Conservation (phyloP, 1,139 yeast genomes). For the Taphrina pruni region DNA sequence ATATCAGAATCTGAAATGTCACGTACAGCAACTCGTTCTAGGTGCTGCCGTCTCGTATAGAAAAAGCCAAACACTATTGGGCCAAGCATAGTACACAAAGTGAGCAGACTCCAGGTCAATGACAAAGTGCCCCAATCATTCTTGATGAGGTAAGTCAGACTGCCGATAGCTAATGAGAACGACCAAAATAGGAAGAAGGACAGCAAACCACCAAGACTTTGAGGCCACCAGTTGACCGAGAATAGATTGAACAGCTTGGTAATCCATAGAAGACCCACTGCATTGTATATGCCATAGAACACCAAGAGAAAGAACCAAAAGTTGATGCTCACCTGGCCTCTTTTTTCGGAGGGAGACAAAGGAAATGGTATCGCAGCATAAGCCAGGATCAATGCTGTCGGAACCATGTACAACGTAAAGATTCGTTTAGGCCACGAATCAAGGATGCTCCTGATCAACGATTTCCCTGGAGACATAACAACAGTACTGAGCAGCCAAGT, state of each 20-base stretch:
- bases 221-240: conserved; percentile 45
- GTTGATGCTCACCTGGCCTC: conserved; percentile 24
- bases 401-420: conserved; percentile 27
- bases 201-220: conserved; percentile 40
- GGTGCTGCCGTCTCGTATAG: conserved; percentile 19
- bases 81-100: conserved; percentile 42
- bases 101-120: conserved; percentile 44
- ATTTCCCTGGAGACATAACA: conserved; percentile 27
- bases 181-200: conserved; percentile 43
- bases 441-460: conserved; percentile 20
- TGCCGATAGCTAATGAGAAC: conserved; percentile 42
- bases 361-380: conserved; percentile 38
- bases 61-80: conserved; percentile 33
- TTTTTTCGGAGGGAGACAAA: conserved; percentile 6
- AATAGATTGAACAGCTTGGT: conserved; percentile 44
- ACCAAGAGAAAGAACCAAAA: conserved; percentile 44
- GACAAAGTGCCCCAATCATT: conserved; percentile 40
- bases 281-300: conserved; percentile 44
- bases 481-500: conserved; percentile 35
- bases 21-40: conserved; percentile 3
- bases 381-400: conserved; percentile 32
- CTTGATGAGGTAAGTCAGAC: conserved; percentile 31
- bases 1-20: neutral
- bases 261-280: conserved; percentile 44
- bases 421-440: conserved; percentile 32